Evolutionary conservation across 176 grass and related monocot species (phyloP), one percentile per base, ranked within the genome.

Genomic region (Carex scoparia): DNA sequence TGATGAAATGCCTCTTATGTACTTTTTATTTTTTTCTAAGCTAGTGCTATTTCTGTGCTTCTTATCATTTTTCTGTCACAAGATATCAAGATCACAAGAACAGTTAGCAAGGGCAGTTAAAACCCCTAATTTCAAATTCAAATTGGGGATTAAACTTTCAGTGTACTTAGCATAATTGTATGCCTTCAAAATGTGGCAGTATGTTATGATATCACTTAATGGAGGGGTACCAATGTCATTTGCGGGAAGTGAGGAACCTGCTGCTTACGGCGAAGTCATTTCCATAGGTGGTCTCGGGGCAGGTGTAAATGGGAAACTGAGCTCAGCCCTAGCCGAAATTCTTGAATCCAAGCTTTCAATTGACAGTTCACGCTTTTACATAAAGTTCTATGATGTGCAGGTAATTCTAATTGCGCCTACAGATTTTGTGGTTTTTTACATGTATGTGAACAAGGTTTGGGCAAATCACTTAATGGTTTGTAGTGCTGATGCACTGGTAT

Each of bases 351-450:
- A 90, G 81, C 67, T 90, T 67, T 90, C 89, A 0, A 18, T 90
- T 61, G 65, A 86, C 11, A 85, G 84, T 65, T 76, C 85, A 19
- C 81, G 85, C 0, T 90, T 90, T 86, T 90, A 84, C 66, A 67
- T 90, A 80, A 90, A 90, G 85, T 90, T 90, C 48, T 90, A 90
- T 18, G 89, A 90, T 71, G 69, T 86, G 30, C 79, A 87, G 89
- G 89, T 59, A 84, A 67, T 75, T 64, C 53, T 27, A 28, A 58
- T 53, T 80, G 14, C 1, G 0, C 10, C 79, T 38, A 81, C 19
- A 64, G 33, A 1, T 65, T 4, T 80, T 0, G 2, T 16, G 19
- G 8, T 61, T 57, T 61, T 61, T 38, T 13, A 38, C 78, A 61
- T 31, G 33, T 59, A n/a, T 80, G 35, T 80, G 35, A 38, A 80